These are phyloP conservation scores for Phytophthora melonis DNA, from an alignment of 352 stramenopile genomes.

Conservation along the genomic window DNA sequence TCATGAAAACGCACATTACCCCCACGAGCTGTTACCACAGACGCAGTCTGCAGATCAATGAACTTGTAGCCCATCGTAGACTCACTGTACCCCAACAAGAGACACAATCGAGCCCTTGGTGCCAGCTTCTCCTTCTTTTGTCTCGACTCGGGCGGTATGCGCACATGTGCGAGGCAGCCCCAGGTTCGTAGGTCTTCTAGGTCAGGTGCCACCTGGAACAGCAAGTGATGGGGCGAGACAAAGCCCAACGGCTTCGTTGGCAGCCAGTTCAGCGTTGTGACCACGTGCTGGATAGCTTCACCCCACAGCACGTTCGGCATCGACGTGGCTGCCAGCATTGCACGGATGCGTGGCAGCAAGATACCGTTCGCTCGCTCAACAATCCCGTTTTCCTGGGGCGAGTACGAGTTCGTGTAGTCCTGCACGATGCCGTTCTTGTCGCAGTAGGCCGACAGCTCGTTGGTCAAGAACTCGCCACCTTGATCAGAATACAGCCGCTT, in stretches of 20 bases:
- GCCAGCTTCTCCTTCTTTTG: conserved; percentile 15
- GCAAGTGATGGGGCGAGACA: neutral
- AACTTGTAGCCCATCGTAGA: conserved; percentile 13
- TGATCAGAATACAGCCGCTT: neutral
- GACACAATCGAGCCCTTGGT: neutral
- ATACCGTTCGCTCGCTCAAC: conserved; percentile 1
- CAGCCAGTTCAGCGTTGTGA: conserved; percentile 2
- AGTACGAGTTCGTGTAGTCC: conserved; percentile 10
- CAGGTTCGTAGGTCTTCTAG: conserved; percentile 12
- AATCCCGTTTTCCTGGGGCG: conserved; percentile 17
- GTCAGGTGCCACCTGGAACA: neutral
- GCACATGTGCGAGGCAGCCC: conserved; percentile 7
- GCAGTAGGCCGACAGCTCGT: neutral
- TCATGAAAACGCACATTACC: conserved; percentile 13
- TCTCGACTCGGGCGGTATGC: conserved; percentile 12
- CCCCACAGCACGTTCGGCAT: conserved; percentile 8
- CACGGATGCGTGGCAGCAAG: neutral
- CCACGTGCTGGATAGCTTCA: neutral
- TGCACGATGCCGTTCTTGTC: neutral
- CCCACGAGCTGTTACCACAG: neutral
- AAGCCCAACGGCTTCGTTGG: neutral
- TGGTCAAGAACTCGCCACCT: conserved; percentile 5
- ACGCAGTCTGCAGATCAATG: neutral
- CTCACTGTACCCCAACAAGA: conserved; percentile 12
- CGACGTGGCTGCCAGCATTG: neutral